A percentile compares a stretch with the other conserved stretches of the same genome.
These are phyloP conservation scores for Elaeis guineensis DNA, from an alignment of 176 grass and related monocot species.

Conservation along the genomic window DNA sequence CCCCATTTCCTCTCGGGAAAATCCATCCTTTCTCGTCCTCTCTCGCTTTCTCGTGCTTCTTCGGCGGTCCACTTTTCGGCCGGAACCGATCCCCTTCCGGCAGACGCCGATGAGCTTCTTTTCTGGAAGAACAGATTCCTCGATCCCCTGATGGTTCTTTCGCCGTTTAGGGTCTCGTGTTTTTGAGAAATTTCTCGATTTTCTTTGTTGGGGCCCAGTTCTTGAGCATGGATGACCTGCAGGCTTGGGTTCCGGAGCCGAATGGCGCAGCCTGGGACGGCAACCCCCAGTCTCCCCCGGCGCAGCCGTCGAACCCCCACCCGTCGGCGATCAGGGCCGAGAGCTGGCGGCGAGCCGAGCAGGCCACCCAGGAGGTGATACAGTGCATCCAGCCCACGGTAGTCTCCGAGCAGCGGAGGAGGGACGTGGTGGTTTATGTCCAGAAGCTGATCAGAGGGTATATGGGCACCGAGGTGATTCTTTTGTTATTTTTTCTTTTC, in stretches of 20 bases:
- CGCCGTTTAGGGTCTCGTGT: neutral
- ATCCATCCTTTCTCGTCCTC: neutral
- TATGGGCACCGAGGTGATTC: conserved; percentile 38
- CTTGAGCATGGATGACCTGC: conserved; percentile 64
- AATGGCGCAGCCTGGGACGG: conserved; percentile 19
- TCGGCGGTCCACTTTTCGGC: conserved; percentile 1
- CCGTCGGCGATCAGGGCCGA: conserved; percentile 36
- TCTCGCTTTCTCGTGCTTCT: conserved; percentile 5
- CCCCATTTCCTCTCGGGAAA: neutral
- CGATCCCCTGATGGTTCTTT: conserved; percentile 5
- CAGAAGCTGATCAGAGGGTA: conserved; percentile 38
- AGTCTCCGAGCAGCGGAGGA: conserved; percentile 51
- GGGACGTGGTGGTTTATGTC: conserved; percentile 59
- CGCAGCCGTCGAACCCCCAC: conserved; percentile 35
- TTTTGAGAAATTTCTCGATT: neutral
- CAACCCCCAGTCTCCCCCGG: conserved; percentile 4
- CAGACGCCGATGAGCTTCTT: conserved; percentile 1
- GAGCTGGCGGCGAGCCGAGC: conserved; percentile 52
- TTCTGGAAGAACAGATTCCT: conserved; percentile 1
- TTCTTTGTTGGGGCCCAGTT: neutral
- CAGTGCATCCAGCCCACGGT: conserved; percentile 57
- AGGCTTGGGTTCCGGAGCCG: conserved; percentile 30
- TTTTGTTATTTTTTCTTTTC: conserved; percentile 1
- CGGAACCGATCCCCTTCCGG: conserved; percentile 3
- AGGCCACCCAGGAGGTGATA: conserved; percentile 44